A percentile compares a stretch with the other conserved stretches of the same genome.
phyloP scores from a whole-genome alignment of 148 eudicot genomes.

The Rhododendron molle region DNA sequence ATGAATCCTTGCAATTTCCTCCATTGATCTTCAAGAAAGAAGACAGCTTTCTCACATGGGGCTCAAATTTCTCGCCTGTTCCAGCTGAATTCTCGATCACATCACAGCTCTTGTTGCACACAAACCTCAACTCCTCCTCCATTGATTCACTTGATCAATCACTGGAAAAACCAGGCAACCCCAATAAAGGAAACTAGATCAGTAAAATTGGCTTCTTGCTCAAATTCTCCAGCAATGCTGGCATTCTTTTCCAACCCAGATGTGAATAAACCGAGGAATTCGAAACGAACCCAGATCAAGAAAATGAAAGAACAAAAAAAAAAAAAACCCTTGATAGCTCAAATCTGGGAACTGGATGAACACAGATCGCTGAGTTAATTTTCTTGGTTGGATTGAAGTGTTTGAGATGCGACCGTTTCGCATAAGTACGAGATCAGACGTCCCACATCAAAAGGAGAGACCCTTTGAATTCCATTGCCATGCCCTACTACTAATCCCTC shows the following conservation, averaged over 20 bases:
- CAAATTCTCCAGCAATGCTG: slow-evolving; percentile 5
- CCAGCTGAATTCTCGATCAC: slow-evolving; percentile 44
- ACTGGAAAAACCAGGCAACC: slow-evolving; percentile 1
- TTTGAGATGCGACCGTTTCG: slow-evolving; percentile 48
- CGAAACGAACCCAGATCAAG: slow-evolving; percentile 7
- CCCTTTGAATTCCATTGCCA: slow-evolving; percentile 35
- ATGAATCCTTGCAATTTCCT: background rate
- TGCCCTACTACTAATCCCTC: background rate
- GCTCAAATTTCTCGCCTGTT: slow-evolving; percentile 32
- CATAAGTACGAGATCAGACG: slow-evolving; percentile 41
- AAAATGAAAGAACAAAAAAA: background rate
- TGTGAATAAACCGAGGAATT: background rate
- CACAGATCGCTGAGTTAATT: slow-evolving; percentile 47
- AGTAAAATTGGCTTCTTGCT: slow-evolving; percentile 1
- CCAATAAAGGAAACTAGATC: slow-evolving; percentile 15
- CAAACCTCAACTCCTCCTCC: slow-evolving; percentile 46
- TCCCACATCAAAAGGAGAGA: slow-evolving; percentile 33
- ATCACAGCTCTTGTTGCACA: slow-evolving; percentile 88
- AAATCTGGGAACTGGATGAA: slow-evolving; percentile 40
- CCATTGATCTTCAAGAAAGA: background rate
- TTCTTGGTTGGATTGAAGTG: slow-evolving; percentile 19
- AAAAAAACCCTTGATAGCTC: slow-evolving; percentile 14
- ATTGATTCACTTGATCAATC: slow-evolving; percentile 15
- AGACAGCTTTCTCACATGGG: slow-evolving; percentile 23
- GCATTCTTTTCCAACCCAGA: slow-evolving; percentile 11